Evolutionary conservation across 1,284 basidiomycete species (phyloP).

Genomic region (Marasmius tenuissimus): DNA sequence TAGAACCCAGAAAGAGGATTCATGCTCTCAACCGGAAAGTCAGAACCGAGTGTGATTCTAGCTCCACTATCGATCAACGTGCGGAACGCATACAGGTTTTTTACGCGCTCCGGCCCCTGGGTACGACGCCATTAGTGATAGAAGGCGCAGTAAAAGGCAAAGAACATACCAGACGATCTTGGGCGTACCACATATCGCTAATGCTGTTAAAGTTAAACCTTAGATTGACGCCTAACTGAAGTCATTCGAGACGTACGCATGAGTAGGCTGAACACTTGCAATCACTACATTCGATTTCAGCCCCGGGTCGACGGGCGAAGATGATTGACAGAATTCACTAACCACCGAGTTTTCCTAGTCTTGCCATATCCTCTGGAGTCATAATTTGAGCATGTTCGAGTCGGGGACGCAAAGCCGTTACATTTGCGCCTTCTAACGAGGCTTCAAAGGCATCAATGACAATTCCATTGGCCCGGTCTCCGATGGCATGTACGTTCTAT

Average conservation of each 20-base stretch:
- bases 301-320: slow-evolving; percentile 2
- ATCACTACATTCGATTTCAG: slow-evolving; percentile 46
- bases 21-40: slow-evolving; percentile 86
- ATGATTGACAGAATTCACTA: slow-evolving; percentile 18
- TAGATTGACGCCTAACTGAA: background rate
- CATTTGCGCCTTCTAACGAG: slow-evolving; percentile 56
- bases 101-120: slow-evolving; percentile 81
- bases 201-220: slow-evolving; percentile 44
- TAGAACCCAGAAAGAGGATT: slow-evolving; percentile 82
- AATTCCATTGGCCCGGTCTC: slow-evolving; percentile 86
- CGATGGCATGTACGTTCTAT: slow-evolving; percentile 89
- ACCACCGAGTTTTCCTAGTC: slow-evolving; percentile 79
- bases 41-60: slow-evolving; percentile 76
- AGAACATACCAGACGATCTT: slow-evolving; percentile 68
- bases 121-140: slow-evolving; percentile 1
- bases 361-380: slow-evolving; percentile 66
- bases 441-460: slow-evolving; percentile 83
- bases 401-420: slow-evolving; percentile 70
- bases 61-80: slow-evolving; percentile 63
- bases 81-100: slow-evolving; percentile 86
- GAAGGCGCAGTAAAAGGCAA: background rate
- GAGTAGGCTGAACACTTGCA: slow-evolving; percentile 85
- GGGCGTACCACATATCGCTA: slow-evolving; percentile 89
- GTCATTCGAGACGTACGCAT: slow-evolving; percentile 57
- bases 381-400: slow-evolving; percentile 92